A percentile compares a stretch with the other conserved stretches of the same genome.
These are phyloP conservation scores for Xylaria intraflava DNA, from an alignment of 495 filamentous ascomycete species.

Conservation along the genomic window DNA sequence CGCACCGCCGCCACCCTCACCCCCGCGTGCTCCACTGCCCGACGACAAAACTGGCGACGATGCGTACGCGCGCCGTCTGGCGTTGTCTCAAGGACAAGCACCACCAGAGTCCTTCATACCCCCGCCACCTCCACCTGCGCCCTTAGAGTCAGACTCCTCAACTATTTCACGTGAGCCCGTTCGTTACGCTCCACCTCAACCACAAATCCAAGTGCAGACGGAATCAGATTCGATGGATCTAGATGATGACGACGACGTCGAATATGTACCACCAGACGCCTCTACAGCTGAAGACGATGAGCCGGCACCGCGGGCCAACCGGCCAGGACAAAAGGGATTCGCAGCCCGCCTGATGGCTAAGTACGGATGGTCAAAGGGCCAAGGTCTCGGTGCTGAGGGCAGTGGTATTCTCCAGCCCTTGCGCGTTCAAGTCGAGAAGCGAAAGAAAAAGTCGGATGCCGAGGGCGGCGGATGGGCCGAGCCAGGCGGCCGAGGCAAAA, in stretches of 20 bases:
- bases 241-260: conserved; percentile 35
- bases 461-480: conserved; percentile 73
- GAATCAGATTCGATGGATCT: conserved; percentile 44
- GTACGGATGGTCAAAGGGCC: conserved; percentile 85
- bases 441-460: conserved; percentile 66
- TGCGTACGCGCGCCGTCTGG: conserved; percentile 60
- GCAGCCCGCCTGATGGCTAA: conserved; percentile 82
- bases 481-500: conserved; percentile 65
- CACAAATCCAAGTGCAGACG: conserved; percentile 38
- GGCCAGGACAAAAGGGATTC: conserved; percentile 77
- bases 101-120: conserved; percentile 31
- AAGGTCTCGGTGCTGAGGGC: conserved; percentile 72
- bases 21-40: conserved; percentile 36
- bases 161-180: conserved; percentile 84
- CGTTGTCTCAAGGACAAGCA: conserved; percentile 39
- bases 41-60: conserved; percentile 64
- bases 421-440: conserved; percentile 74
- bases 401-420: conserved; percentile 79
- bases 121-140: conserved; percentile 45
- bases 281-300: conserved; percentile 11
- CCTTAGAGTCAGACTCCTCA: conserved; percentile 32
- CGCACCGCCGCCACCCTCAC: conserved; percentile 59
- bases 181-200: conserved; percentile 60
- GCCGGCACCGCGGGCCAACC: conserved; percentile 47
- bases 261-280: conserved; percentile 37